Base-by-base conservation (phyloP, 768 basidiomycete species). In the Agrocybe chaxingu region DNA sequence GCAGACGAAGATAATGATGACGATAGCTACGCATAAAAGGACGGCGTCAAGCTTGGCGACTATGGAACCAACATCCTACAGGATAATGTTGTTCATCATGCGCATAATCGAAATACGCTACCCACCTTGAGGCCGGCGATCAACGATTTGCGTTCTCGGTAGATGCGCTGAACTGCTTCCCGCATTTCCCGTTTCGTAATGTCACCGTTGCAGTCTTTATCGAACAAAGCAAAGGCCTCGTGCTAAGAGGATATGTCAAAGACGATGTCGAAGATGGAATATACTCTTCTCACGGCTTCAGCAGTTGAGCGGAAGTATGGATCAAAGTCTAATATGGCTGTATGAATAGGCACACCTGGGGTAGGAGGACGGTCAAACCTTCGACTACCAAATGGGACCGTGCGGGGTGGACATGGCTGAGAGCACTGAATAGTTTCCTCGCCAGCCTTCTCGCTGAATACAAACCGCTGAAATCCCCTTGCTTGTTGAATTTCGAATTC, bases 201-300 rank as follows among this genome's bases (percentile, higher is more conserved):
- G 57, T 91, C 89, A 8, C 88, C 89, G 59, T 92, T 92, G n/a
- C 77, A 82, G 62, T 90, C 89, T 62, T 84, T 86, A 62, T 91
- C 89, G 53, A 90, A 90, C 5, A 89, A 54, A 9, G 71, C 68
- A 55, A 90, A 91, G 8, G 85, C 85, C 24, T 77, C 79, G 50
- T 85, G 79, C 82, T 87, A 60, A 33, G 3, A 2, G 7, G 42
- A 33, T 12, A 11, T 32, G 36, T 48, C n/a, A 38, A 47, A 34
- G 45, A 30, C 43, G 2, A 60, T 45, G 47, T 46, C 31, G 10
- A 18, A n/a, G 58, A n/a, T 49, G 42, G 31, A 32, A 43, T 16
- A 13, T 30, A 40, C 34, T 34, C 44, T 47, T 69, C 78, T 62
- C 56, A 87, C 85, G 31, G 89, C 89, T 59, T 91, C 89, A n/a